Evolutionary conservation across 2,329 filamentous ascomycete genomes (phyloP).

Genomic region (Eutypa lata): DNA sequence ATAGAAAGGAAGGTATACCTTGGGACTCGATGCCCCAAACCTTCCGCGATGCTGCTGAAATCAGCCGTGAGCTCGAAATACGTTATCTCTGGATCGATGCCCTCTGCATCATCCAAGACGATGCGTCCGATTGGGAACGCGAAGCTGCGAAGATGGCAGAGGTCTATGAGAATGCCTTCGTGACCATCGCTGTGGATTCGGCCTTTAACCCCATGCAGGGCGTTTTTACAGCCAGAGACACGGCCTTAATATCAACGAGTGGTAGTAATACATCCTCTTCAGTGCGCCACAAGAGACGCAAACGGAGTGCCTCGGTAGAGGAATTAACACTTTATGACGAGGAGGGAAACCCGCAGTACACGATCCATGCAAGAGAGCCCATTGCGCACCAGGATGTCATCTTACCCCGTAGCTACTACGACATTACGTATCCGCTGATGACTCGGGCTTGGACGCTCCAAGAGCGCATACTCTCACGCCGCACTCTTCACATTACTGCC

Average conservation of each 20-base stretch:
- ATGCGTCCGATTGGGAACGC: conserved; percentile 6
- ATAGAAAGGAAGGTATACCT: neutral
- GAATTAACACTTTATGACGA: neutral
- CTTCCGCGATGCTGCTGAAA: conserved; percentile 3
- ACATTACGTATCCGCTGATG: neutral
- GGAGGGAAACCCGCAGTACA: neutral
- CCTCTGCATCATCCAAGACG: conserved; percentile 14
- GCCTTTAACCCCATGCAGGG: neutral
- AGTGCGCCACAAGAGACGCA: neutral
- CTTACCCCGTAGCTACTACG: neutral
- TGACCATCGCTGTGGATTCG: conserved; percentile 10
- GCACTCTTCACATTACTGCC: neutral
- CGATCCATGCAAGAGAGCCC: neutral
- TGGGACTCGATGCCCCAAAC: conserved; percentile 5
- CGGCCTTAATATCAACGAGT: neutral
- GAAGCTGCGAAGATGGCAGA: conserved; percentile 16
- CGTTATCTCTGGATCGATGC: conserved; percentile 11
- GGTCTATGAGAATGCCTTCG: conserved; percentile 12
- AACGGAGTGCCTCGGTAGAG: neutral
- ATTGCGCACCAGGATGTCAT: neutral
- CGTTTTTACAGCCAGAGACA: neutral
- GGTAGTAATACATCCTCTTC: neutral
- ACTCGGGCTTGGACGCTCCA: neutral
- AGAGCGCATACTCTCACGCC: neutral
- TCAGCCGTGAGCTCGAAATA: conserved; percentile 1